Base-by-base conservation (phyloP, 2,329 filamentous ascomycete species). In the Cercospora sojina region DNA sequence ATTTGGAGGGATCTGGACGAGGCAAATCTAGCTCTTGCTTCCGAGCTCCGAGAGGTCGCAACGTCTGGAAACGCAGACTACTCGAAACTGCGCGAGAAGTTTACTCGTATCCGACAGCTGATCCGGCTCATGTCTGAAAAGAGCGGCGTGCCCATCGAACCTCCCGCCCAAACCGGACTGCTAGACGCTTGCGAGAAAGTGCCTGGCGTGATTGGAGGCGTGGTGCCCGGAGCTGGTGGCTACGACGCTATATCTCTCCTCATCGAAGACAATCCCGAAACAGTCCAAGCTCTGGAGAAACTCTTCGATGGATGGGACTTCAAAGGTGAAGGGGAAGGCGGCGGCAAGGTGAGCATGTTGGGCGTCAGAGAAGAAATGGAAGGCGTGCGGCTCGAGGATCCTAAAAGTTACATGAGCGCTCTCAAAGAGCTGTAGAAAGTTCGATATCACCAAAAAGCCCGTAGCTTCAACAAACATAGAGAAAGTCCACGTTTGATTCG, bases 171-270 rank as follows among this genome's bases (percentile, higher is more conserved):
- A 83, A 97, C 92, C 1, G 86, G 87, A 74, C 82, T 99, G 67
- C 81, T 99, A 38, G 91, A 99, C 79, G 91, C 88, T 9, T 84
- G 94, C 65, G 86, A 83, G 3, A 77, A 80, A 3, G 81, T 97
- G 1, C 85, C 90, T 0, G 95, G 94, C 5, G 93, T 98, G 3
- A 87, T 93, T 70, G 93, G 93, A 0, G 95, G 93, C 0, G 92
- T 98, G 0, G 95, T 97, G 0, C 95, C 95, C 0, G 95, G 95
- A 0, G 95, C 95, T 0, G 95, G 95, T 9, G 95, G 95, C 0
- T 97, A 91, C 75, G 95, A 99, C 82, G 95, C 95, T 1, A 85
- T 97, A 64, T 91, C 90, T 0, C 78, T 99, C 67, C 79, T 99
- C 66, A 87, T 97, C 70, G 85, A 86, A 73, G 91, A 97, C 73